A percentile compares a stretch with the other conserved stretches of the same genome.
Evolutionary conservation across 768 basidiomycete species (phyloP).

Genomic region (Boletus rufocinnamomeus): DNA sequence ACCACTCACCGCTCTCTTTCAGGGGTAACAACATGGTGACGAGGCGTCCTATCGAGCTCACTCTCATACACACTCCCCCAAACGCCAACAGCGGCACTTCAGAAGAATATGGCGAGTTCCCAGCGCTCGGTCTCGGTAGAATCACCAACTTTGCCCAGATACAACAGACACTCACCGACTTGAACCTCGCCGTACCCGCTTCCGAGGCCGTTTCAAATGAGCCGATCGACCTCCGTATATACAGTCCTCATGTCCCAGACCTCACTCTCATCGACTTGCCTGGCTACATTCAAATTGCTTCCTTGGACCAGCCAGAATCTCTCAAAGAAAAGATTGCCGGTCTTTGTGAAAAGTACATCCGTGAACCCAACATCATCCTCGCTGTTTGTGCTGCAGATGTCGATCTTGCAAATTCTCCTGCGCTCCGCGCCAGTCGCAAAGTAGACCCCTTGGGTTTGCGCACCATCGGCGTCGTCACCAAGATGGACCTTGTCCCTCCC

Average conservation of each 20-base stretch:
- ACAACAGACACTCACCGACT: constrained; percentile 89
- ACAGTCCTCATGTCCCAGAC: constrained; percentile 95
- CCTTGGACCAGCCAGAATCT: constrained; percentile 92
- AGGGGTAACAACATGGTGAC: constrained; percentile 99
- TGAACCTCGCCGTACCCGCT: constrained; percentile 92
- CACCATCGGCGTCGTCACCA: constrained; percentile 97
- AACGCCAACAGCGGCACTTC: constrained; percentile 49
- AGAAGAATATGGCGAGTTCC: constrained; percentile 93
- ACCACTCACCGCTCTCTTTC: constrained; percentile 6
- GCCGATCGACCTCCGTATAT: constrained; percentile 95
- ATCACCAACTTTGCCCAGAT: constrained; percentile 91
- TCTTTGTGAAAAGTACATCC: constrained; percentile 95
- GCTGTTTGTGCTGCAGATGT: constrained; percentile 99
- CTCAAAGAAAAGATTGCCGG: constrained; percentile 90
- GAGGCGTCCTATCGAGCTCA: constrained; percentile 95
- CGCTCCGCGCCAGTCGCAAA: constrained; percentile 87
- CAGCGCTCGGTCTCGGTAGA: constrained; percentile 83
- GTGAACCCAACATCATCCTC: constrained; percentile 99
- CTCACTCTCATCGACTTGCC: constrained; percentile 97
- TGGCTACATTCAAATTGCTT: constrained; percentile 94
- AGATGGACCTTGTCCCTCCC: constrained; percentile 95
- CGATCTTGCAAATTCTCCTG: constrained; percentile 97
- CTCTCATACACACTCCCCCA: constrained; percentile 87
- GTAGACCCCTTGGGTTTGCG: constrained; percentile 94
- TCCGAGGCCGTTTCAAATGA: constrained; percentile 90